Base-by-base conservation (phyloP, 805 yeast species). In the Maudiozyma serrabonitensis region DNA sequence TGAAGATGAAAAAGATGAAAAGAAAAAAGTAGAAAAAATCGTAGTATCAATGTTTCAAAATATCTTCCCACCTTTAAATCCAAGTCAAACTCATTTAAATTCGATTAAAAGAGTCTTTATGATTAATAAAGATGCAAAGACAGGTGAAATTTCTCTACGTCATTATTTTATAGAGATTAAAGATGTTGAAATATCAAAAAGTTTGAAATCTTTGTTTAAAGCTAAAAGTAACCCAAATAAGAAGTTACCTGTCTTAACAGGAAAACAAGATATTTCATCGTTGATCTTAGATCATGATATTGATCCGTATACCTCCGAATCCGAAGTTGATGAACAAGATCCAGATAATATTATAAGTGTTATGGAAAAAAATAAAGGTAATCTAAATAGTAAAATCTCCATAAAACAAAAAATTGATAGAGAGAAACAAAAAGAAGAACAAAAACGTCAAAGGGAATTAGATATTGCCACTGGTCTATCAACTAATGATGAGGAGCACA, bases 261-360 rank as follows among this genome's bases (percentile, higher is more conserved):
- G 71, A 38, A 81, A 81, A 43, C 71, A 72, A 40, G 98, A 90
- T 63, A 86, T 90, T 40, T 77, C 95, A 7, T 96, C 91, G 57
- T 76, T 85, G 55, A 74, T 91, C 48, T 72, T 88, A 49, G 96
- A 89, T 62, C 86, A 86, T 61, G 82, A 90, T 23, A 80, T 81
- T 37, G 87, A 84, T 35, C 77, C 76, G 11, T 80, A 82, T 62
- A 87, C 96, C 1, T 82, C 93, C 44, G 99, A 91, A 60, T 84
- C 95, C 4, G 99, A 91, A 71, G 81, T 89, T 42, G 98, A 93
- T 60, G 96, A 90, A 52, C 96, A 89, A 55, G 98, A 93, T 60
- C 96, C 89, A 51, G 96, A 90, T 56, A 87, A 81, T 25, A 75
- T 84, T 47, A 91, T 87, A 31, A 87, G 81, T 55, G 73, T 84